Percentiles rank a stretch among this genome's conserved stretches.
phyloP scores from a whole-genome alignment of 2,329 filamentous ascomycete species.

The Epichloe uncinata region DNA sequence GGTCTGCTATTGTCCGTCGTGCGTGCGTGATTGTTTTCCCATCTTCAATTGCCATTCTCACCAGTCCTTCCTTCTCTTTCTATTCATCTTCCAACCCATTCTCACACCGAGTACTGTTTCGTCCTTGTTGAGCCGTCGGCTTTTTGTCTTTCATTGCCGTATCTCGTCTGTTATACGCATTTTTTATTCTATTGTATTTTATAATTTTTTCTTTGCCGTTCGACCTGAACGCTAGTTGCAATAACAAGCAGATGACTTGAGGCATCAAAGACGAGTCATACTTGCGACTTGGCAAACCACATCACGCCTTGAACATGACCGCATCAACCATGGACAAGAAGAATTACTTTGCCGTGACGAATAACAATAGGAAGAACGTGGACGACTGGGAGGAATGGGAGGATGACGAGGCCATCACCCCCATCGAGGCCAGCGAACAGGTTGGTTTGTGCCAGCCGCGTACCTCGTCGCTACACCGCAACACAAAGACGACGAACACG shows the following conservation, averaged over 20 bases:
- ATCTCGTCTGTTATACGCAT: not conserved
- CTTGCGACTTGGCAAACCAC: not conserved
- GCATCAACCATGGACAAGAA: not conserved
- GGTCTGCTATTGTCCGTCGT: not conserved
- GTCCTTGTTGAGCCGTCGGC: not conserved
- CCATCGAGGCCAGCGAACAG: constrained; percentile 25
- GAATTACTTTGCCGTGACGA: not conserved
- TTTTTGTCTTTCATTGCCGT: constrained; percentile 1
- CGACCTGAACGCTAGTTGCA: not conserved
- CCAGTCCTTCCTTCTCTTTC: not conserved
- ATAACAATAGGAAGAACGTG: constrained; percentile 5
- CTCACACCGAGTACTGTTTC: not conserved
- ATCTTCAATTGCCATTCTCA: not conserved
- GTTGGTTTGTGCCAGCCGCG: constrained; percentile 9
- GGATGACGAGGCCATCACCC: constrained; percentile 31
- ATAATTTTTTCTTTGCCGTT: not conserved
- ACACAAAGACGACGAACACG: constrained; percentile 5
- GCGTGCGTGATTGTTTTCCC: constrained; percentile 7
- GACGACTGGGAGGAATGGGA: constrained; percentile 44
- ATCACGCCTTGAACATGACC: constrained; percentile 2
- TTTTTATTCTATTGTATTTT: not conserved
- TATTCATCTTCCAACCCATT: not conserved
- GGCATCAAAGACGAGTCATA: not conserved
- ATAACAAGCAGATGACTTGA: not conserved
- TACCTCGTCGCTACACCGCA: constrained; percentile 8